A percentile compares a stretch with the other conserved stretches of the same genome.
Evolutionary conservation across 768 basidiomycete genomes (phyloP).

Genomic region (Sutorius australiensis): DNA sequence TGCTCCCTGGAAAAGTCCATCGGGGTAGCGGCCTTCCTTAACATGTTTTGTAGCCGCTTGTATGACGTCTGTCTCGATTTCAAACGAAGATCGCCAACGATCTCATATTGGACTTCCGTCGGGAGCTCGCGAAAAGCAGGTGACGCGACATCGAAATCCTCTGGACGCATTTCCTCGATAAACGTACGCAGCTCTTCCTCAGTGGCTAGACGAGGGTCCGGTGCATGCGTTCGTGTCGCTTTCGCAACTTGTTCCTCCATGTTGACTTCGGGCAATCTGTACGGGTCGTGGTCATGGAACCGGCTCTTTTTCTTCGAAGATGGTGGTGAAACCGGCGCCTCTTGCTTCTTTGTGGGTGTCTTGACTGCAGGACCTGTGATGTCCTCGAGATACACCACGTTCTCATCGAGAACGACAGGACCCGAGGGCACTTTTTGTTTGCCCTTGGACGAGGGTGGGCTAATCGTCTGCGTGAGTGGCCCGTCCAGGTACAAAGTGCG

Average conservation of each 20-base stretch:
- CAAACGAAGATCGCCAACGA: slow-evolving; percentile 90
- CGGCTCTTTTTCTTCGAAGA: slow-evolving; percentile 58
- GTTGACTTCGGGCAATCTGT: slow-evolving; percentile 83
- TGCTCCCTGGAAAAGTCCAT: slow-evolving; percentile 97
- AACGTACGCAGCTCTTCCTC: slow-evolving; percentile 91
- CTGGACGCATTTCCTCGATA: slow-evolving; percentile 94
- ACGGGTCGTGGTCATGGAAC: slow-evolving; percentile 84
- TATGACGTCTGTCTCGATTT: slow-evolving; percentile 95
- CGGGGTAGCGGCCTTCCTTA: slow-evolving; percentile 70
- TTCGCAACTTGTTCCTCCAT: slow-evolving; percentile 59
- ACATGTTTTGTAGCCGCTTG: slow-evolving; percentile 88
- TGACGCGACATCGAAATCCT: slow-evolving; percentile 90
- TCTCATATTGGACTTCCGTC: slow-evolving; percentile 97
- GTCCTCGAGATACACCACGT: slow-evolving; percentile 88
- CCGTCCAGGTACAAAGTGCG: neutral
- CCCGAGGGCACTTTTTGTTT: slow-evolving; percentile 45
- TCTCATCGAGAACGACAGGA: slow-evolving; percentile 57
- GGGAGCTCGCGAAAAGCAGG: slow-evolving; percentile 89
- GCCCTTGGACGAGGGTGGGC: slow-evolving; percentile 34
- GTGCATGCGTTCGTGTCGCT: slow-evolving; percentile 55
- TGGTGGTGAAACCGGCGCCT: slow-evolving; percentile 36
- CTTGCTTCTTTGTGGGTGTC: slow-evolving; percentile 41
- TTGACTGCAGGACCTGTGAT: slow-evolving; percentile 52
- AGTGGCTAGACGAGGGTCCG: slow-evolving; percentile 92
- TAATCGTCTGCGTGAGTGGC: slow-evolving; percentile 2